These are phyloP conservation scores for Sporisorium reilianum DNA, from an alignment of 1,284 basidiomycete species.

Conservation along the genomic window DNA sequence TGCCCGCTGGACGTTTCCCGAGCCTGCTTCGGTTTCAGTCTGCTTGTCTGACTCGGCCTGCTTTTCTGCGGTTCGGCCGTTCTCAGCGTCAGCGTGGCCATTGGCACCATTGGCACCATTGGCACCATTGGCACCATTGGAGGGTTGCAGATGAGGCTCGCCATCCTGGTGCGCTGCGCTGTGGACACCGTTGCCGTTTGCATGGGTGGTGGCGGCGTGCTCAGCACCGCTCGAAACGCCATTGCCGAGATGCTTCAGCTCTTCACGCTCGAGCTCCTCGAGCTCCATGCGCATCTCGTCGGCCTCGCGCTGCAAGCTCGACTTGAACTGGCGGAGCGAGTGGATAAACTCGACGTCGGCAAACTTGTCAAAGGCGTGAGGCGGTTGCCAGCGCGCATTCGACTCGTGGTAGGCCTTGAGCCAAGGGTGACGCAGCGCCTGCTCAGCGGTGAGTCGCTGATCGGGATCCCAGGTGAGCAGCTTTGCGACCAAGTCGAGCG, in stretches of 20 bases:
- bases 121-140: conserved; percentile 10
- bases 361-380: conserved; percentile 61
- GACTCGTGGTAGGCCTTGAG: conserved; percentile 64
- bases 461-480: conserved; percentile 66
- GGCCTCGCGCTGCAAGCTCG: conserved; percentile 60
- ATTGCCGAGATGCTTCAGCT: conserved; percentile 38
- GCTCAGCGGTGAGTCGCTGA: conserved; percentile 62
- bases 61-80: conserved; percentile 1
- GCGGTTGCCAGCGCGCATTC: conserved; percentile 55
- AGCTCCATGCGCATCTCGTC: conserved; percentile 60
- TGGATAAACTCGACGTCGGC: conserved; percentile 65
- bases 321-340: conserved; percentile 60
- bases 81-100: conserved; percentile 4
- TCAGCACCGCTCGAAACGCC: conserved; percentile 2
- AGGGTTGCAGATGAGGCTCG: conserved; percentile 1
- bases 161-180: conserved; percentile 7
- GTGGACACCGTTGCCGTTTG: conserved; percentile 17
- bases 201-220: conserved; percentile 3
- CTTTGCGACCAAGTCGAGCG: conserved; percentile 62
- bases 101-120: conserved; percentile 13
- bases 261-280: conserved; percentile 51
- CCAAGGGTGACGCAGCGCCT: conserved; percentile 67
- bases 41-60: conserved; percentile 1
- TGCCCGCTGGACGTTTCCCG: conserved; percentile 58
- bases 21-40: conserved; percentile 11